Base-by-base conservation (phyloP, 805 yeast species). In the Sugiyamaella floridensis region DNA sequence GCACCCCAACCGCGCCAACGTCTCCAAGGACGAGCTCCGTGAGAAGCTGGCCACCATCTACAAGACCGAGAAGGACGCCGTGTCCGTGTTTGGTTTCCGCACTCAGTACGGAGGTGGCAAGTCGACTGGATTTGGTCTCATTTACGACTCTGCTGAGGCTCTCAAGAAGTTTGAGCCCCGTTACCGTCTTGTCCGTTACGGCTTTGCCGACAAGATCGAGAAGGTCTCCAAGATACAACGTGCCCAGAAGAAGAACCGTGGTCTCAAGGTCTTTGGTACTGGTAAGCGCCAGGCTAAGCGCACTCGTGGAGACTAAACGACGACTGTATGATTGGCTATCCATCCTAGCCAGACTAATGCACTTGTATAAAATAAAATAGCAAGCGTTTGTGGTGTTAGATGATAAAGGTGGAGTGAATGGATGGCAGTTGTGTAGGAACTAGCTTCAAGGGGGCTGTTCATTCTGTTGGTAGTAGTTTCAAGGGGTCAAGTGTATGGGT, bases 31-130 rank as follows among this genome's bases (percentile, higher is more conserved):
- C 76, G 99, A 93, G 80, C 85, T 93, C 78, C 89, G 98, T 76
- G 98, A 86, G 77, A 86, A 81, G 76, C 81, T 88, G 70, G 87
- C 95, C 73, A 82, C 82, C 68, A 77, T 81, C 70, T 88, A 88
- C 93, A 86, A 86, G 81, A 79, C 89, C 71, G 95, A 86, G 71
- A 86, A 86, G 81, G 95, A 87, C 69, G 85, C 92, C 70, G 90
- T 88, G 63, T 90, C 98, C 63, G 99, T 92, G 68, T 93, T 93
- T 74, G 98, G 98, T 76, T 88, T 93, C 96, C 87, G 96, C 84
- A 93, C 98, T 71, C 95, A 89, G 79, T 93, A 81, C 78, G 99
- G 99, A 88, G 99, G 99, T 79, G 96, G 97, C 73, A 92, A 88
- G 80, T 88, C 99, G 64, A 85, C 97, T 64, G 99, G 99, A 76